Percentiles rank a stretch among this genome's conserved stretches.
phyloP scores from a whole-genome alignment of 129 eudicot species.

The Calendula officinalis region DNA sequence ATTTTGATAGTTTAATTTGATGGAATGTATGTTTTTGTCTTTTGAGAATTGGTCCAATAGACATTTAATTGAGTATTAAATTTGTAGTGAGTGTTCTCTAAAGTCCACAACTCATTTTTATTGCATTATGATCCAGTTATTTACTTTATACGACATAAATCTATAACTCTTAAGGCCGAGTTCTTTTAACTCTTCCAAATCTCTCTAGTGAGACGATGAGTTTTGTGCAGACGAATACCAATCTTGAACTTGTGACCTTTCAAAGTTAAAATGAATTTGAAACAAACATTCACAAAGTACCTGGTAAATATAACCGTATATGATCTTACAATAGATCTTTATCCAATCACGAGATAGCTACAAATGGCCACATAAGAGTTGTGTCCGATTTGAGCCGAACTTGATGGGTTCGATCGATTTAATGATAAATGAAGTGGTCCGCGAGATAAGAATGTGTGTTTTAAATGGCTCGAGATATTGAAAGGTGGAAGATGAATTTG shows the following conservation, averaged over 20 bases:
- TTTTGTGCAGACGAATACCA: too few relatives aligned
- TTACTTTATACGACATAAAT: not conserved
- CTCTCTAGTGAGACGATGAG: too few relatives aligned
- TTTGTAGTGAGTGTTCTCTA: not conserved
- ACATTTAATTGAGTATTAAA: conserved; percentile 8
- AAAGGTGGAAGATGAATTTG: conserved; percentile 21
- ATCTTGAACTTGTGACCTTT: too few relatives aligned
- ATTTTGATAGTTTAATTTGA: conserved; percentile 13
- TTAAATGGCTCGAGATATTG: conserved; percentile 26
- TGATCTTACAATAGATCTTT: conserved; percentile 8
- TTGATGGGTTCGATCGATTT: conserved; percentile 3
- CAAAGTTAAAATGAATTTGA: not conserved
- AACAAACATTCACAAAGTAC: not conserved
- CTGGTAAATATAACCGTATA: conserved; percentile 9
- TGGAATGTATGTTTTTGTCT: not conserved
- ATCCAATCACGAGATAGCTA: conserved; percentile 10
- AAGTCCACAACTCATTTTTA: conserved; percentile 4
- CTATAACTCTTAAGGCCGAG: not conserved
- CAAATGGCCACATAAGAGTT: not conserved
- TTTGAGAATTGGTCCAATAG: conserved; percentile 23
- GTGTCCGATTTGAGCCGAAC: not conserved
- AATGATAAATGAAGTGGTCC: conserved; percentile 18
- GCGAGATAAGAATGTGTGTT: conserved; percentile 24
- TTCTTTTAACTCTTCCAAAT: too few relatives aligned
- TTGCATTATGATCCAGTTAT: not conserved